Evolutionary conservation across 345 rosid genomes (phyloP).

Genomic region (Gossypium raimondii): DNA sequence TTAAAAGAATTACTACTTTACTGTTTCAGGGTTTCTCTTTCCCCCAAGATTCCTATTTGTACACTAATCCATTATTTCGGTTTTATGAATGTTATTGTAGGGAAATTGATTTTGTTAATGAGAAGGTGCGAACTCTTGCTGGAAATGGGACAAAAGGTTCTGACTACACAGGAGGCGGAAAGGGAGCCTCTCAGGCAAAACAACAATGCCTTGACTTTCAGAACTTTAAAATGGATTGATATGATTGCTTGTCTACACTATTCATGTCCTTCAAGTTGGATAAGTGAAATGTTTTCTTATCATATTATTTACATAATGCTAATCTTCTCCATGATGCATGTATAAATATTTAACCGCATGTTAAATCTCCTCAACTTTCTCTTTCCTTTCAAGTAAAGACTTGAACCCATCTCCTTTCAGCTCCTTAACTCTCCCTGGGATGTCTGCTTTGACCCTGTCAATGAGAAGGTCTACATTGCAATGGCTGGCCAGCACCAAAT

Average conservation of each 20-base stretch:
- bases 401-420: conserved; percentile 33
- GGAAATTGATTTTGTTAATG: conserved; percentile 85
- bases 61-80: background rate
- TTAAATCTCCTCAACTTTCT: conserved; percentile 11
- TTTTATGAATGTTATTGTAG: conserved; percentile 30
- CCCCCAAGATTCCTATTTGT: background rate
- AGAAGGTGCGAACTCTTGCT: conserved; percentile 72
- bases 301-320: background rate
- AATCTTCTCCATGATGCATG: background rate
- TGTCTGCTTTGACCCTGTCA: conserved; percentile 63
- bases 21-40: background rate
- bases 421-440: conserved; percentile 98
- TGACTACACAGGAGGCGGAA: conserved; percentile 77
- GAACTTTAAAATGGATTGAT: conserved; percentile 14
- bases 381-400: conserved; percentile 13
- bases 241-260: background rate
- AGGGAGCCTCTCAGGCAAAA: conserved; percentile 71
- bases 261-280: background rate
- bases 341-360: background rate
- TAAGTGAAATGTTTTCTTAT: conserved; percentile 7
- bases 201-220: background rate
- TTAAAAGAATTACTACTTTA: background rate
- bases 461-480: conserved; percentile 78
- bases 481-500: conserved; percentile 99
- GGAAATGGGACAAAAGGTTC: conserved; percentile 96